Evolutionary conservation across 441 rosid genomes (phyloP), one percentile per base, ranked within the genome.

Genomic region (Euphorbia schlechtendalii): DNA sequence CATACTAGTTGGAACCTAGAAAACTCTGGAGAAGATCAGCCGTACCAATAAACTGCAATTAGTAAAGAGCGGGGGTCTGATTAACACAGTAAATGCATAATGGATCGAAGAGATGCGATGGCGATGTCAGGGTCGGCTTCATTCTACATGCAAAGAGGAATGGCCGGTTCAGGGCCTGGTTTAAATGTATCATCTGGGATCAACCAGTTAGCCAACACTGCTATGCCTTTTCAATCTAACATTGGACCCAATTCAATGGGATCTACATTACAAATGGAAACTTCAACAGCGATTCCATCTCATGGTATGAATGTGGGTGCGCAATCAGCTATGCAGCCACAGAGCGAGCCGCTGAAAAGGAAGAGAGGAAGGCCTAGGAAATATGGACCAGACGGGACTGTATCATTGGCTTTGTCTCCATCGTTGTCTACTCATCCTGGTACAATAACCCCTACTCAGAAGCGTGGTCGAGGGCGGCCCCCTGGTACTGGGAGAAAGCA

Each of bases 71-170:
- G 3, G 8, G 43, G 70, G 64, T 66, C 66, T 36, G 43, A 54
- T 57, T 45, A 65, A 75, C 59, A 41, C 55, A 68, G 80, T 84
- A 76, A 80, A 83, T 85, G 90, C 30, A 27, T 27, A 78, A 93
- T 93, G 97, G 98, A 93, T 88, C 85, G 92, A 80, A 86, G 93
- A 77, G 98, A 89, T 63, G 80, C 92, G 58, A 87, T 92, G 86
- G 75, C 83, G 71, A 76, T 84, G 28, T 51, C 90, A 63, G 96
- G 92, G 64, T 77, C 89, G 60, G 88, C 89, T 69, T 81, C 97
- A 64, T 88, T 83, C 77, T 92, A 78, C 69, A 76, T 85, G 74
- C 96, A 88, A 66, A 80, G 96, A 77, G 98, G 92, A 72, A 84
- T 84, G 63, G 64, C 82, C 59, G 81, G 88, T 56, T 69, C 86